Evolutionary conservation across 305 asterid genomes (phyloP).

Genomic region (Fraxinus baroniana): DNA sequence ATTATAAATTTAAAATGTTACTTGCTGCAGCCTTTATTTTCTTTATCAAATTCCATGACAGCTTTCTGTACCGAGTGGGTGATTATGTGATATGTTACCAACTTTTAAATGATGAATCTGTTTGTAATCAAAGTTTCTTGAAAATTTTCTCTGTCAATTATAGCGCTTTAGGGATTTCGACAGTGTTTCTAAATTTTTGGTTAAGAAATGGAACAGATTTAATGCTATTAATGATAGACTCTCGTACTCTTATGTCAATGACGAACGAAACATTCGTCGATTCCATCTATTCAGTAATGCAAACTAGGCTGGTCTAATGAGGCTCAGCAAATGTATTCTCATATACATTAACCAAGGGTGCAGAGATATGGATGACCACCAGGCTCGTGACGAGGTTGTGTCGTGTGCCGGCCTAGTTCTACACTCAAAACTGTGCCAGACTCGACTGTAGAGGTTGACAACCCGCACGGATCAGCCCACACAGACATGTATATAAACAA

Average conservation of each 20-base stretch:
- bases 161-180: background rate
- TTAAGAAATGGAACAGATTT: background rate
- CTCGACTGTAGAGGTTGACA: too few species aligned
- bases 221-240: background rate
- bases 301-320: too few species aligned
- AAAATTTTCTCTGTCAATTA: background rate
- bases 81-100: constrained; percentile 38
- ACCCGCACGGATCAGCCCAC: too few species aligned
- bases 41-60: constrained; percentile 34
- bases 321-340: too few species aligned
- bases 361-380: background rate
- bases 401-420: background rate
- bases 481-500: background rate
- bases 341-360: too few species aligned
- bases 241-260: background rate
- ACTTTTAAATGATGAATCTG: constrained; percentile 40
- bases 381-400: constrained; percentile 6
- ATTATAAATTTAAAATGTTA: constrained; percentile 20
- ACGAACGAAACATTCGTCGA: background rate
- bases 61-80: constrained; percentile 45
- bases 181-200: background rate
- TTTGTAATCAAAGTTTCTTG: constrained; percentile 3
- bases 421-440: too few species aligned
- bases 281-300: too few species aligned
- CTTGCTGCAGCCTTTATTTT: constrained; percentile 47